Evolutionary conservation across 1,139 yeast species (phyloP), one percentile per base, ranked within the genome.

Genomic region (Ogataea hybrid): DNA sequence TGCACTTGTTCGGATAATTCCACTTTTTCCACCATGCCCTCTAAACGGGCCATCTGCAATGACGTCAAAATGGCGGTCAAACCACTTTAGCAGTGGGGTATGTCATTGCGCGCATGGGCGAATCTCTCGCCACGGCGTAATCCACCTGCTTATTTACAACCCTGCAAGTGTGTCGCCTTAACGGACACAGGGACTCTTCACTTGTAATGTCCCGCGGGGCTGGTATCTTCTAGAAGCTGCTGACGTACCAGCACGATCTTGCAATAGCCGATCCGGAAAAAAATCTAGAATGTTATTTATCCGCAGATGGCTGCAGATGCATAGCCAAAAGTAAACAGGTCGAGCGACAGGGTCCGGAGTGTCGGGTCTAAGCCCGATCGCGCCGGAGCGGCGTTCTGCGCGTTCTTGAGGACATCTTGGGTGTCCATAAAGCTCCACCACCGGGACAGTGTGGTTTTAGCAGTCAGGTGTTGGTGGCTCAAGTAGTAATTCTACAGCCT

Each of bases 1-100:
- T 16, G 23, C 15, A 28, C 34, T 16, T 11, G 16, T 33, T 39
- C 42, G 42, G 42, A 39, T 23, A 22, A 39, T 28, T 30, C 42
- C 21, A 16, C 15, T 29, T 16, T 18, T 14, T 17, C 32, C 21
- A 18, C 22, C 11, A 11, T 7, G 20, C 7, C 20, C 20, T 6
- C 8, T 18, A 18, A n/a, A 18, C 7, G 20, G 8, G 20, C 20
- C 8, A 8, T 18, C 8, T 23, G 11, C 12, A 11, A 23, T 23
- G 27, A 23, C 27, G 27, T 23, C 27, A 10, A n/a, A 4, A 23
- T 5, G 6, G 27, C 6, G 5, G 27, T 23, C 12, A 3, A n/a
- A 10, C 12, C 27, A 23, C 27, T 23, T 12, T 3, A 2, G 12
- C 27, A 23, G 27, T 23, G 27, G 27, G 27, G 27, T 23, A 10